Base-by-base conservation (phyloP, 371 early-diverging fungal genomes). In the Apophysomyces variabilis region DNA sequence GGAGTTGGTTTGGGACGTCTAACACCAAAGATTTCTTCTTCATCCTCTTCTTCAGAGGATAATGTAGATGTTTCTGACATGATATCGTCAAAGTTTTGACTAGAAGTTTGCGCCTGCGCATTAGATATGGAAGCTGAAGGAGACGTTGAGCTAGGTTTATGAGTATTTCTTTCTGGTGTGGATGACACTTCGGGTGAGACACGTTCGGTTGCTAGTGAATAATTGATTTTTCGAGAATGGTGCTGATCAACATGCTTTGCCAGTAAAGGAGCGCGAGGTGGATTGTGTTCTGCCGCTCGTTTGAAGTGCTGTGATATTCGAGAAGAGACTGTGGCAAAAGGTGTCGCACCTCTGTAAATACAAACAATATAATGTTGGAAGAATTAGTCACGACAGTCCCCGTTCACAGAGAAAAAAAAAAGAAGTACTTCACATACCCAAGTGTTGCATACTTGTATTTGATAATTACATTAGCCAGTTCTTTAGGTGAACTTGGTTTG, bases 301-400 rank as follows among this genome's bases (percentile, higher is more conserved):
- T 92, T 92, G 66, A 92, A 93, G 69, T 93, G 94, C 69, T 92
- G 92, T 7, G 92, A 92, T 66, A 93, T 93, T 38, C 94, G 87
- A 32, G 94, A 93, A 7, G 92, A 92, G 14, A 93, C 92, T 7
- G 94, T 93, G 5, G 92, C 94, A 78, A 91, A 91, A 7, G 94
- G 94, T 14, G 94, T 93, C 26, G 90, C 87, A 61, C 94, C 94
- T 41, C 85, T 86, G 61, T n/a, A 66, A 36, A 21, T 21, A 50
- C 59, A 26, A 3, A 26, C 32, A 26, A 26, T 26, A 26, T 2
- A 2, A 26, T 26, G 5, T 13, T 8, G 13, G 41, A 41, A 41
- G 41, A 41, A 41, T 41, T 8, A 41, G 41, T 41, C 13, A 13
- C 13, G 41, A 50, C 16, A 45, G 46, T 16, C 6, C 46, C 7